A percentile compares a stretch with the other conserved stretches of the same genome.
Conservation (phyloP, 176 grass and related monocot species). For the Phoenix dactylifera region DNA sequence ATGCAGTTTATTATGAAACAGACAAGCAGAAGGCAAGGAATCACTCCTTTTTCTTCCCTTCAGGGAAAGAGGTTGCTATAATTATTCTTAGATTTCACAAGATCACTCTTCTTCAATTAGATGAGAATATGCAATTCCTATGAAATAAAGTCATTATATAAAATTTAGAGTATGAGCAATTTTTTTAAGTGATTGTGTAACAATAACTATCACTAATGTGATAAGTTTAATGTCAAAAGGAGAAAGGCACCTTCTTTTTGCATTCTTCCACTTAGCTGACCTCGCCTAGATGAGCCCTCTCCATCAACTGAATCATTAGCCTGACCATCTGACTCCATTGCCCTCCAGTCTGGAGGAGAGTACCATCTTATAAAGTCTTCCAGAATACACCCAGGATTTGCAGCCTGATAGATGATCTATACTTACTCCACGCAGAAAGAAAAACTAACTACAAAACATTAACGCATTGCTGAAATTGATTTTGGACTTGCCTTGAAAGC, state of each 20-base stretch:
- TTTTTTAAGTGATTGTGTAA: too few species aligned
- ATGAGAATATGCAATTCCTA: too few species aligned
- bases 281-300: slow-evolving; percentile 78
- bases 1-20: neutral
- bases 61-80: too few species aligned
- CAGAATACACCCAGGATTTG: slow-evolving; percentile 90
- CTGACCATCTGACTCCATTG: slow-evolving; percentile 27
- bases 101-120: too few species aligned
- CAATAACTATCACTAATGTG: too few species aligned
- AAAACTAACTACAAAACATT: neutral
- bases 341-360: slow-evolving; percentile 93
- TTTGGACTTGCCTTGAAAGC: slow-evolving; percentile 92
- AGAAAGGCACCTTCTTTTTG: slow-evolving; percentile 66
- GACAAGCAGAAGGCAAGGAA: too few species aligned
- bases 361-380: slow-evolving; percentile 98
- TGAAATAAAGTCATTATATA: too few species aligned
- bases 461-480: neutral
- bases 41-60: too few species aligned
- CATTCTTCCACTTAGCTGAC: slow-evolving; percentile 81
- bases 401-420: slow-evolving; percentile 43
- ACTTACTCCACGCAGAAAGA: too few species aligned
- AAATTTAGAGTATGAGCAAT: too few species aligned
- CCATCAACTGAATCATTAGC: slow-evolving; percentile 26
- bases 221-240: too few species aligned
- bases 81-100: too few species aligned